A percentile compares a stretch with the other conserved stretches of the same genome.
Conservation (phyloP, 768 basidiomycete species). For the Chalciporus chontae region DNA sequence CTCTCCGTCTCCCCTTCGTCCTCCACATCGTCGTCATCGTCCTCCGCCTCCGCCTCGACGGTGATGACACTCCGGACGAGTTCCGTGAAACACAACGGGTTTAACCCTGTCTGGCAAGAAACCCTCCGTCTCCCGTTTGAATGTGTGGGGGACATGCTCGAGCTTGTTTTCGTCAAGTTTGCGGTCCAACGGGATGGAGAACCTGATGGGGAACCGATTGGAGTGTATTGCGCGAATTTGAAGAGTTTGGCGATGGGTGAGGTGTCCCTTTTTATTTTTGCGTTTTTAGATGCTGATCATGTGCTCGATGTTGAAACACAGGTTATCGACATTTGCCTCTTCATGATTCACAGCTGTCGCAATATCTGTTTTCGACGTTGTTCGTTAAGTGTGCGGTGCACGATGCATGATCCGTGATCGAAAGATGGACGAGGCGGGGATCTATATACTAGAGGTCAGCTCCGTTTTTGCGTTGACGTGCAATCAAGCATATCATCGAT, state of each 20-base stretch:
- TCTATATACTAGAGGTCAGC: too few relatives aligned
- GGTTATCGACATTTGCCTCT: slow-evolving; percentile 90
- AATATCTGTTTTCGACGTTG: slow-evolving; percentile 90
- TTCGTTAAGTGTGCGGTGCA: slow-evolving; percentile 67
- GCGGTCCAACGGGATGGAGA: slow-evolving; percentile 64
- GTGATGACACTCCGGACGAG: slow-evolving; percentile 55
- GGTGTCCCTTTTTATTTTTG: too few relatives aligned
- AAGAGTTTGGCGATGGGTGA: slow-evolving; percentile 73
- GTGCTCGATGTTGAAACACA: slow-evolving; percentile 28
- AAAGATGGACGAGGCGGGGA: too few relatives aligned
- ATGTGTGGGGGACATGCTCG: slow-evolving; percentile 70
- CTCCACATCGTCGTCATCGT: not conserved
- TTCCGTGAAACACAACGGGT: slow-evolving; percentile 80
- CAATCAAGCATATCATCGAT: too few relatives aligned
- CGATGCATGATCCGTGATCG: slow-evolving; percentile 25
- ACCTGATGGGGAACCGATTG: slow-evolving; percentile 62
- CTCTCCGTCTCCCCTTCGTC: slow-evolving; percentile 6
- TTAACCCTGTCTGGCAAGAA: slow-evolving; percentile 88
- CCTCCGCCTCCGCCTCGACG: slow-evolving; percentile 8
- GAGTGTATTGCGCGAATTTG: slow-evolving; percentile 69
- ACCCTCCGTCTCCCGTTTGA: slow-evolving; percentile 67
- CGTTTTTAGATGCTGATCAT: too few relatives aligned
- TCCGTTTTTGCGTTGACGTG: too few relatives aligned
- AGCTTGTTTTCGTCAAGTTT: slow-evolving; percentile 82
- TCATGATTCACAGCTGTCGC: slow-evolving; percentile 82